A percentile compares a stretch with the other conserved stretches of the same genome.
Conservation (phyloP, 2,329 filamentous ascomycete species). For the Talaromyces atroroseus region DNA sequence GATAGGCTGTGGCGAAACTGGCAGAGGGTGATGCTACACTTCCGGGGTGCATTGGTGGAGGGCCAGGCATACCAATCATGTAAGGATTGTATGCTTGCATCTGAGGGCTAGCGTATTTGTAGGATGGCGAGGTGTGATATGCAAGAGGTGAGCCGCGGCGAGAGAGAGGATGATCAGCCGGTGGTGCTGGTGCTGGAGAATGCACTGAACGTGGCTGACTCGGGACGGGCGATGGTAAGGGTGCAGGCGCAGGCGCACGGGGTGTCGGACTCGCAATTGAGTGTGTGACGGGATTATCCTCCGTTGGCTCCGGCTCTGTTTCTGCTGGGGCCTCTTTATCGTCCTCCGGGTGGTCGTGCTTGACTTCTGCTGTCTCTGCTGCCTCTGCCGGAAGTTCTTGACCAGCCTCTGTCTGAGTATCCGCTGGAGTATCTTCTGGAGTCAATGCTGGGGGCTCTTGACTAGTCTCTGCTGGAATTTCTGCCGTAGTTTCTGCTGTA, state of each 20-base stretch:
- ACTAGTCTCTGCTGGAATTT: constrained; percentile 12
- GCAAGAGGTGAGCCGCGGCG: constrained; percentile 20
- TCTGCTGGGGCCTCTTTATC: not conserved
- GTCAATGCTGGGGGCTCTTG: not conserved
- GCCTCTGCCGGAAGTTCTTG: not conserved
- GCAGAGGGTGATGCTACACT: constrained; percentile 22
- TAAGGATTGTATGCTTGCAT: constrained; percentile 34
- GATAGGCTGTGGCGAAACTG: constrained; percentile 27
- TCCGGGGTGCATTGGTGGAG: constrained; percentile 24
- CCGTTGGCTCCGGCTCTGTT: not conserved
- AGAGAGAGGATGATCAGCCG: constrained; percentile 20
- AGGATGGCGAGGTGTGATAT: constrained; percentile 18
- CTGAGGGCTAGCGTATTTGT: constrained; percentile 33
- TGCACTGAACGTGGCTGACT: constrained; percentile 24
- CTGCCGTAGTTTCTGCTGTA: no score
- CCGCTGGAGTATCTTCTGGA: no score
- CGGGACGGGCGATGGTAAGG: constrained; percentile 27
- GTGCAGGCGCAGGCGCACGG: constrained; percentile 19
- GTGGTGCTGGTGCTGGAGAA: constrained; percentile 7
- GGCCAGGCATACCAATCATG: constrained; percentile 26
- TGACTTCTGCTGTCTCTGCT: not conserved
- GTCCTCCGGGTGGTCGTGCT: not conserved
- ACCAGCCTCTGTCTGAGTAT: constrained; percentile 4
- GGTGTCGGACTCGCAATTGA: not conserved
- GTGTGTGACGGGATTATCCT: not conserved